Base-by-base conservation (phyloP, 2,329 filamentous ascomycete genomes). In the Cadophora luteo-olivacea region DNA sequence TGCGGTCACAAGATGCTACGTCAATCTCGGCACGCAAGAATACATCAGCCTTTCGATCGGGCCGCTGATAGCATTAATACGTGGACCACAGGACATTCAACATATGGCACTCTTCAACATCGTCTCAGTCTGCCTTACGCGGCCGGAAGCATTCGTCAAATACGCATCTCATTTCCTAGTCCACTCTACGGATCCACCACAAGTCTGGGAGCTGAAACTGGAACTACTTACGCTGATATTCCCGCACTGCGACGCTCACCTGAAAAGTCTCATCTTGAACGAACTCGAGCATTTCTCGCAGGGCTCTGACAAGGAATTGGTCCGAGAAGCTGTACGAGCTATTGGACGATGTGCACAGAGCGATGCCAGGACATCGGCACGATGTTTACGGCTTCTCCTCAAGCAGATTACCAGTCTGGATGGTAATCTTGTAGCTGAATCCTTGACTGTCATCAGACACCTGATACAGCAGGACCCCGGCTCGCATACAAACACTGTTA, bases 271-370 rank as follows among this genome's bases (percentile, higher is more conserved):
- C 7, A 93, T 98, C 57, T 85, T 99, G 62, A 94, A 92, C 72
- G 96, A 99, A 78, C 85, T 99, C 6, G 94, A 97, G 76, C 95
- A 98, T 81, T 98, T 98, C 79, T 93, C 92, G 0, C 88, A 91
- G 69, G 89, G 88, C 79, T 82, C 88, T 14, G 90, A 97, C 78
- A 89, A 91, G 70, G 86, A 89, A 0, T 84, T 98, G 12, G 92
- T 97, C 36, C 89, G 92, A 32, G 95, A 97, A 78, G 92, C 94
- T 48, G 95, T 99, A 4, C 87, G 94, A 29, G 95, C 96, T 6
- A 97, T 99, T 73, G 96, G 96, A 0, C 88, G 96, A 49, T 99
- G 96, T 79, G 95, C 96, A 5, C 94, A 97, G 78, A 89, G 87
- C 7, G 91, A 94, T 74, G 81, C 85, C 0, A 82, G 83, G 19